These are phyloP conservation scores for Pseudogymnoascus sp. DNA, from an alignment of 2,329 filamentous ascomycete species.

Conservation along the genomic window DNA sequence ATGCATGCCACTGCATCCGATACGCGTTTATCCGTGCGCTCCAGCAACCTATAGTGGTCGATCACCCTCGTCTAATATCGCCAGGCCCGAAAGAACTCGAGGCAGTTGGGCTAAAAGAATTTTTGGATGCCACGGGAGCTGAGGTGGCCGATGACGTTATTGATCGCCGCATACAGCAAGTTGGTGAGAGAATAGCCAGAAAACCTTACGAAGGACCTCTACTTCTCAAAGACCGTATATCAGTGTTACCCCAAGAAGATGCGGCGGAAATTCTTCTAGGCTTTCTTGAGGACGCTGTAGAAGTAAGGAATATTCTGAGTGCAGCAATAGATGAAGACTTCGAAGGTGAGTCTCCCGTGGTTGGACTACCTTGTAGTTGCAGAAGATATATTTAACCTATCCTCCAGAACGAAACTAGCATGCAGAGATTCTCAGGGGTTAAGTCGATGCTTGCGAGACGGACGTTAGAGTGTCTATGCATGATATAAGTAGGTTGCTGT, in stretches of 20 bases:
- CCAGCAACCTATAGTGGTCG: not conserved
- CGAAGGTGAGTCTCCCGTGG: not conserved
- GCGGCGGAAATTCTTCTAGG: not conserved
- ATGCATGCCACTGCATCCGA: not conserved
- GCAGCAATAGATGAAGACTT: not conserved
- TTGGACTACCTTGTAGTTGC: not conserved
- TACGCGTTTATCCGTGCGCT: not conserved
- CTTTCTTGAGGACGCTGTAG: not conserved
- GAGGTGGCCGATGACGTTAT: not conserved
- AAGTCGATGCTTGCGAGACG: not conserved
- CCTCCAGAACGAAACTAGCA: not conserved
- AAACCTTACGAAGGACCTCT: not conserved
- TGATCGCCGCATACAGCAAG: not conserved
- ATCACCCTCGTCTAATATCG: not conserved
- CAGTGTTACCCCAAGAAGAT: not conserved
- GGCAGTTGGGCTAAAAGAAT: not conserved
- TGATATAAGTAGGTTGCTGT: not conserved
- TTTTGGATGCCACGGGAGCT: not conserved
- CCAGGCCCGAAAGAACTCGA: not conserved
- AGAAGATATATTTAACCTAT: not conserved
- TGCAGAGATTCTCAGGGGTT: not conserved
- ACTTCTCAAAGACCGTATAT: not conserved
- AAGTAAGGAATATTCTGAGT: not conserved
- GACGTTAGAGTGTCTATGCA: not conserved
- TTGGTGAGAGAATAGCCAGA: not conserved